Base-by-base conservation (phyloP, 2,329 filamentous ascomycete species). In the Ophiostoma ulmi region DNA sequence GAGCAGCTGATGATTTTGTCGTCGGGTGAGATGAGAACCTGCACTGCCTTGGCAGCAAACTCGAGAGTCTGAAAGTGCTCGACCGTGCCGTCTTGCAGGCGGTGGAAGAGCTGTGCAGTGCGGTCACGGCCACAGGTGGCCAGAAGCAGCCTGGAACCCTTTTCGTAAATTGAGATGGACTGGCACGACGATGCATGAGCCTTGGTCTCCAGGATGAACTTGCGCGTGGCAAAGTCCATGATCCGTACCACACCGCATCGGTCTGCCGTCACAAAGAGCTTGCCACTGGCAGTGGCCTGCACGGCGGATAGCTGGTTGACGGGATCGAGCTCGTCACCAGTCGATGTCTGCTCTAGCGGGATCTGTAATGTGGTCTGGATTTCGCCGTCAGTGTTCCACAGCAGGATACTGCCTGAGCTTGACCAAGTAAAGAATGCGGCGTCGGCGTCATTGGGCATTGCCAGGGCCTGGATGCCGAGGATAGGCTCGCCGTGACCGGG, bases 351-450 rank as follows among this genome's bases (percentile, higher is more conserved):
- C 72, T 96, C 93, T 5, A 97, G 81, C 5, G 89, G 84, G 14
- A 96, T 84, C 58, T 86, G 82, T 48, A 93, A 81, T 1, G 87
- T 87, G 20, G 85, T 84, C 74, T 87, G 88, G 73, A 90, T 87
- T 69, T 83, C 85, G 31, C 94, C 95, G 67, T 92, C 85, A 17
- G 88, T 78, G 75, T 89, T 87, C 95, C 95, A 99, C 75, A 97
- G 91, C 35, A 92, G 87, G 68, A 98, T 86, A 20, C 86, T 88
- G 5, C 95, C 95, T 69, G 89, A 89, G 31, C 86, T 87, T 1
- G 94, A 94, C 92, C 94, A 99, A 0, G 94, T 97, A 74, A 94
- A 89, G 76, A 98, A 97, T 10, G 89, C 86, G 0, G 92, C 89
- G 31, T 86, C 83, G 35, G 87, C 80, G 5, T 82, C 78, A 72